Base-by-base conservation (phyloP, 371 early-diverging fungal species). In the Umbelopsis sp. region DNA sequence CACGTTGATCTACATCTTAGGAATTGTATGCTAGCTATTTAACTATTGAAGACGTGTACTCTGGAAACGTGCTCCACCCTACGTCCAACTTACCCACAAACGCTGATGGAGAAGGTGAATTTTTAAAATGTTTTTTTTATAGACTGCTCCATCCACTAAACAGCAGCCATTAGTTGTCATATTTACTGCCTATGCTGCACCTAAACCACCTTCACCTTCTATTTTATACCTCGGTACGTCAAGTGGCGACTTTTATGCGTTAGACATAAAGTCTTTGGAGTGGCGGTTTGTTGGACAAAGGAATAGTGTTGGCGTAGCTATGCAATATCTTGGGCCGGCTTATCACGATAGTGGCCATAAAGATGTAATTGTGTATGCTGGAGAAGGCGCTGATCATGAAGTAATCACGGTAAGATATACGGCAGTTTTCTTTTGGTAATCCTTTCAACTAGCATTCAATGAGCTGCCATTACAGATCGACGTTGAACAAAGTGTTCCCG, bases 351-450 rank as follows among this genome's bases (percentile, higher is more conserved):
- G 11, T 1, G 41, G 67, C n/a, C 20, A 57, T 16, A 66, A 52
- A 11, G 72, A 72, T 63, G 63, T 75, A 6, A 3, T 75, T 16
- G n/a, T 80, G 0, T 76, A 74, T 67, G 68, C 76, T 10, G 82
- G 82, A 5, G 82, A 82, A 65, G 69, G 78, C 22, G 75, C 80
- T 5, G 74, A 82, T 44, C 75, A 76, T 62, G 76, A 78, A 63
- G 70, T 80, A 0, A 57, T 80, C 38, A 76, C 75, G 5, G 78
- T 82, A 78, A 70, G 66, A 57, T 44, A 41, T 41, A 10, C 14
- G 14, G 20, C 6, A 35, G 12, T 62, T 41, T 41, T 41, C 1
- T 0, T 22, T 24, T 14, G 35, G 14, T 37, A 20, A n/a, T 29
- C 14, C 44, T 3, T 50, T 24, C 38, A 0, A 37, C 37, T 37